Base-by-base conservation (phyloP, 1,284 basidiomycete species). In the Boletus coffeatus region DNA sequence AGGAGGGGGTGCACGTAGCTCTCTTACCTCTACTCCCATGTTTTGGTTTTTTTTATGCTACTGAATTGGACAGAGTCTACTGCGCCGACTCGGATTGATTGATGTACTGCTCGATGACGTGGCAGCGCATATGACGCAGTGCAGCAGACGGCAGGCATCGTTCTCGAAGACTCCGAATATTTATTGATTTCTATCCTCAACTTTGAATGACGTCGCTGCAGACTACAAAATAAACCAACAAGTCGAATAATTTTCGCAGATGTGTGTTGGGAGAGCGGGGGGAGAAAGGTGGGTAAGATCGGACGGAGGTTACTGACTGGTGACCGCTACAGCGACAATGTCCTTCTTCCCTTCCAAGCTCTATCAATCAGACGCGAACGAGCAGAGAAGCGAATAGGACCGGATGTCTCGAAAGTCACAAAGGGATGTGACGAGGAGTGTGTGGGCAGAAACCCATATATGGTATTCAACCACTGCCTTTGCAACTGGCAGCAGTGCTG, bases 401-500 rank as follows among this genome's bases (percentile, higher is more conserved):
- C 43, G 5, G n/a, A 46, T 46, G 8, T 52, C 7, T 14, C 46
- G 11, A 48, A 48, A 48, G 46, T 48, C 18, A 48, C 18, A 48
- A 48, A 48, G 46, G 11, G 46, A 18, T 21, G 48, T 14, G 21
- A 25, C 48, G 7, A 50, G 18, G 48, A 52, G 48, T 8, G 21
- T 52, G 46, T 50, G 18, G 21, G 48, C 21, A 52, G 21, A 52
- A 25, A 52, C 4, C 25, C 25, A 29, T 29, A 29, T 32, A 32
- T 32, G 21, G 11, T 21, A 48, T 7, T 50, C 21, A 11, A 21
- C 48, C 25, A 89, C 84, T 25, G 92, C 93, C 73, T 94, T 95
- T 25, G 92, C 88, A 58, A 96, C 79, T 0, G 29, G 29, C 29
- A 32, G 93, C 93, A 0, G 93, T 95, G 37, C 93, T 0, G 87